Conservation (phyloP, 176 grass and related monocot genomes). For the Aegilops tauschii region DNA sequence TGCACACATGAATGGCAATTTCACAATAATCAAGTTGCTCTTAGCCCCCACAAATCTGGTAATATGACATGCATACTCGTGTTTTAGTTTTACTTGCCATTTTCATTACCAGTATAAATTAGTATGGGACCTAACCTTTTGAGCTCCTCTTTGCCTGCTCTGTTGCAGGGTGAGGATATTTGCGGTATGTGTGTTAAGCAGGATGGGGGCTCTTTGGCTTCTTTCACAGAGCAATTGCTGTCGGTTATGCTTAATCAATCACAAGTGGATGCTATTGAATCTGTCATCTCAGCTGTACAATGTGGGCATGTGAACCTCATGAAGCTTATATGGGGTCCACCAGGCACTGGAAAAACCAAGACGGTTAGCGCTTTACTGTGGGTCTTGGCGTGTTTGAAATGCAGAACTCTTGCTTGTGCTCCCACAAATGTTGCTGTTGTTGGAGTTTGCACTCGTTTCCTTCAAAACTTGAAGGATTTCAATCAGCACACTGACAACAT, state of each 20-base stretch:
- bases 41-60: slow-evolving; percentile 44
- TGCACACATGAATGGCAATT: slow-evolving; percentile 41
- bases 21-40: slow-evolving; percentile 50
- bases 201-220: slow-evolving; percentile 12
- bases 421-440: slow-evolving; percentile 76
- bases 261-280: slow-evolving; percentile 47
- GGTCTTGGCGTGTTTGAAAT: slow-evolving; percentile 48
- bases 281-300: slow-evolving; percentile 41
- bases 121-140: slow-evolving; percentile 2
- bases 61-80: neutral
- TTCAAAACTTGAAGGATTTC: slow-evolving; percentile 47
- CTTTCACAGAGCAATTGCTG: slow-evolving; percentile 14
- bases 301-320: slow-evolving; percentile 41
- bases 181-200: slow-evolving; percentile 3
- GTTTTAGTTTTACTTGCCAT: neutral
- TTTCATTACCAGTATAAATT: neutral
- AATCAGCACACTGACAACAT: neutral
- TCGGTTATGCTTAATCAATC: slow-evolving; percentile 55
- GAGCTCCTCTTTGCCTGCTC: neutral
- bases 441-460: slow-evolving; percentile 50
- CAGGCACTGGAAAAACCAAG: slow-evolving; percentile 86
- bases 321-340: slow-evolving; percentile 80
- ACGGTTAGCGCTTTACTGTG: slow-evolving; percentile 53
- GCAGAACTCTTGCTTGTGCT: slow-evolving; percentile 67
- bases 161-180: slow-evolving; percentile 27